Evolutionary conservation across 179 eudicot species (phyloP).

Genomic region (Monotropa hypopitys): DNA sequence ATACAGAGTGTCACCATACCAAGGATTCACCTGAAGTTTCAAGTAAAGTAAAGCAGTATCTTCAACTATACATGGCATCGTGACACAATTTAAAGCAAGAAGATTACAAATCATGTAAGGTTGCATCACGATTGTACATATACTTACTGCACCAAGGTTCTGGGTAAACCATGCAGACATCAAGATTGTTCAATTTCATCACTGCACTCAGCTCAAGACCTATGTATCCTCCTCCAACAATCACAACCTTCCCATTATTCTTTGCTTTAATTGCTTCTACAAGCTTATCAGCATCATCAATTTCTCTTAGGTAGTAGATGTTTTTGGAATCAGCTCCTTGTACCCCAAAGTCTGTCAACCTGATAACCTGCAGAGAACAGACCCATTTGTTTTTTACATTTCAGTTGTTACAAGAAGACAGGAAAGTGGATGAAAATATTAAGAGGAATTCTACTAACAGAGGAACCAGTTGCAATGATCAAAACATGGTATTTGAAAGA

Average conservation of each 20-base stretch:
- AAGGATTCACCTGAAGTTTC: neutral
- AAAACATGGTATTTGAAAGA: slow-evolving; percentile 46
- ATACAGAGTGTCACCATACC: neutral
- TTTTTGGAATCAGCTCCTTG: slow-evolving; percentile 95
- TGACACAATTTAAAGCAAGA: neutral
- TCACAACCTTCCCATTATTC: slow-evolving; percentile 71
- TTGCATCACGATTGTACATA: neutral
- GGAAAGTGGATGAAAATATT: neutral
- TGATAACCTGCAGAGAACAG: slow-evolving; percentile 46
- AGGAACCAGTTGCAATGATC: slow-evolving; percentile 88
- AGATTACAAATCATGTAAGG: neutral
- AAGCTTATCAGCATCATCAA: slow-evolving; percentile 87
- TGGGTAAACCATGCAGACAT: slow-evolving; percentile 94
- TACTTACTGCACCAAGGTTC: slow-evolving; percentile 99
- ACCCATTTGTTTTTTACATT: neutral
- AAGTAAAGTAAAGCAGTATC: neutral
- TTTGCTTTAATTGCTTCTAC: slow-evolving; percentile 72
- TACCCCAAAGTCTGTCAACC: slow-evolving; percentile 75
- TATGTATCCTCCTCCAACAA: slow-evolving; percentile 97
- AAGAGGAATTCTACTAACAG: slow-evolving; percentile 30
- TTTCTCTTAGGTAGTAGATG: slow-evolving; percentile 83
- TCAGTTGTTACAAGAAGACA: neutral
- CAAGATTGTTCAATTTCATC: slow-evolving; percentile 58
- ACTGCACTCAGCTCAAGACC: slow-evolving; percentile 98
- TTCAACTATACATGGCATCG: neutral